Evolutionary conservation across 1,139 yeast species (phyloP).

Genomic region (Suhomyces wounanorum): DNA sequence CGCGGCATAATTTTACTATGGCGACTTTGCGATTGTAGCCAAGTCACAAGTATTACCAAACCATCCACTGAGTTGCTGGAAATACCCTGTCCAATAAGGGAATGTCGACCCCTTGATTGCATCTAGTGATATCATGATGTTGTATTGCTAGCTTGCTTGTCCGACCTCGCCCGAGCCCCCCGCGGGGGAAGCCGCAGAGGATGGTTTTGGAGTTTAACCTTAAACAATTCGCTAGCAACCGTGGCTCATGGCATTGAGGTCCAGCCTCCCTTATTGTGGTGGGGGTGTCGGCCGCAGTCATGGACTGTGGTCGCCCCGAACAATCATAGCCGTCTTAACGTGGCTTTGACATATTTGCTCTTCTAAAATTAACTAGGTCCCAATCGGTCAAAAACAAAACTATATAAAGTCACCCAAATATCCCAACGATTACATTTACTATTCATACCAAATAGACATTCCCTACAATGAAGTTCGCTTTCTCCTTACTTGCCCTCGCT

Average conservation of each 20-base stretch:
- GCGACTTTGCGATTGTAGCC: background rate
- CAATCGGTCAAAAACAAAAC: background rate
- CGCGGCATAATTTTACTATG: background rate
- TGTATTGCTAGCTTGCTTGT: background rate
- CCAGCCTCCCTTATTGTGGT: background rate
- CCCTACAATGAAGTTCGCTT: conserved; percentile 17
- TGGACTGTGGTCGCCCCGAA: background rate
- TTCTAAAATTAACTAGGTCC: conserved; percentile 8
- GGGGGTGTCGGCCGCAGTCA: background rate
- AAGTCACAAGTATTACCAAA: background rate
- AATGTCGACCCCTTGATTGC: background rate
- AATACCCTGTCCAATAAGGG: background rate
- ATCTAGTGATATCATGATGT: background rate
- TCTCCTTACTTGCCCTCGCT: conserved; percentile 16
- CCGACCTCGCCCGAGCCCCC: background rate
- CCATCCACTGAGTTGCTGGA: background rate
- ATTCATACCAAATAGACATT: background rate
- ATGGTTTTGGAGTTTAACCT: background rate
- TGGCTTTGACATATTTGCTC: conserved; percentile 9
- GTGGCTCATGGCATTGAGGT: background rate
- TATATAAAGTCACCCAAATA: conserved; percentile 6
- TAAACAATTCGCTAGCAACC: background rate
- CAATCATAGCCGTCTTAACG: conserved; percentile 2
- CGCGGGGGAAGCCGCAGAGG: background rate
- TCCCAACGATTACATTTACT: background rate